Evolutionary conservation across 768 basidiomycete genomes (phyloP).

Genomic region (Tulasnella sp.): DNA sequence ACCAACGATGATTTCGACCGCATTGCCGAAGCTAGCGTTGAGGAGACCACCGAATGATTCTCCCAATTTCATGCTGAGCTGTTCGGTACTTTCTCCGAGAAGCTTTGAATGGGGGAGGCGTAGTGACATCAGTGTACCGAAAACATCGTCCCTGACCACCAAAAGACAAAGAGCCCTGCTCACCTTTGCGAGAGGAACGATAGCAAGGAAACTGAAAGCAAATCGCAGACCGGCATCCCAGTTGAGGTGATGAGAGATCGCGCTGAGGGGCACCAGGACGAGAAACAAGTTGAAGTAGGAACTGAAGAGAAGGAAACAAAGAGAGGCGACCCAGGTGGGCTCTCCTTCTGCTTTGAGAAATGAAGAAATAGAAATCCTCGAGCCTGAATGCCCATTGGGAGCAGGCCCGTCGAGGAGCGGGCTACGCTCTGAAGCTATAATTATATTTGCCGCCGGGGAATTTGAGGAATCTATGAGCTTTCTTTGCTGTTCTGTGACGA

Average conservation of each 20-base stretch:
- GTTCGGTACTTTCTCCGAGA: slow-evolving; percentile 77
- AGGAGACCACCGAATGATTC: slow-evolving; percentile 82
- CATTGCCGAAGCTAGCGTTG: slow-evolving; percentile 60
- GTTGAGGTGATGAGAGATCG: slow-evolving; percentile 56
- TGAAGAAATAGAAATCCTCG: neutral
- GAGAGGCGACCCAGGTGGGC: slow-evolving; percentile 57
- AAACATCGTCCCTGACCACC: slow-evolving; percentile 27
- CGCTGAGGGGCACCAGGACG: slow-evolving; percentile 70
- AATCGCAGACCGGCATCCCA: slow-evolving; percentile 80
- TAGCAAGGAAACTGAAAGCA: slow-evolving; percentile 71
- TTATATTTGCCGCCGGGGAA: neutral
- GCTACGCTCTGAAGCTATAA: neutral
- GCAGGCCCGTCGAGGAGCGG: slow-evolving; percentile 21
- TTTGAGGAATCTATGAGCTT: neutral
- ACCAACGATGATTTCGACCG: slow-evolving; percentile 83
- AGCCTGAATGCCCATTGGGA: neutral
- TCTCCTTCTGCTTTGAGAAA: slow-evolving; percentile 46
- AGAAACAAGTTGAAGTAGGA: slow-evolving; percentile 74
- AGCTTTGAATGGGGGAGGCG: slow-evolving; percentile 43
- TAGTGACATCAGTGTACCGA: slow-evolving; percentile 3
- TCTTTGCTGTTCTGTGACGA: neutral
- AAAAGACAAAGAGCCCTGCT: neutral
- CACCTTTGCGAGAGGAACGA: slow-evolving; percentile 84
- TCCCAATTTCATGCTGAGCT: slow-evolving; percentile 71
- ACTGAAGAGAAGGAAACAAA: slow-evolving; percentile 56